A percentile compares a stretch with the other conserved stretches of the same genome.
Conservation (phyloP, 371 early-diverging fungal species). For the Rhizopus delemar region DNA sequence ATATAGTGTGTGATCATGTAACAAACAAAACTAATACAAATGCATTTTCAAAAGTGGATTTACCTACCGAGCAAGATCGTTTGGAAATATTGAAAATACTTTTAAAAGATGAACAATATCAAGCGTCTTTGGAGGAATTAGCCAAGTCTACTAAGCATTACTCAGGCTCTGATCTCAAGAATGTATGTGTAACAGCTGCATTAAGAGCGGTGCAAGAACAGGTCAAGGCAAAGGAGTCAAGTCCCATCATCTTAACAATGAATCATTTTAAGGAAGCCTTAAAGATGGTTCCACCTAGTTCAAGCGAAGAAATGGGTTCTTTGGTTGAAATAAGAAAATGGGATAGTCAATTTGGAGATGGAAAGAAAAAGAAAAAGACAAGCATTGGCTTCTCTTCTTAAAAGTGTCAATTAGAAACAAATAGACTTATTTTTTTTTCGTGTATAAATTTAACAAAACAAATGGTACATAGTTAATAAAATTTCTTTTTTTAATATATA, state of each 20-base stretch:
- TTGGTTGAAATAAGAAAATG: slow-evolving; percentile 85
- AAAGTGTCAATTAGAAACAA: too few species aligned
- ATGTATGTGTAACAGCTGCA: slow-evolving; percentile 94
- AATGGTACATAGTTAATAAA: too few species aligned
- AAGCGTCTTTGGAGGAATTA: slow-evolving; percentile 56
- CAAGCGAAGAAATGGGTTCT: slow-evolving; percentile 85
- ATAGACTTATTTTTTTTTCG: too few species aligned
- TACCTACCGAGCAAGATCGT: slow-evolving; percentile 87
- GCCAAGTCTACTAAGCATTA: slow-evolving; percentile 75
- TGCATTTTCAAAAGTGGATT: slow-evolving; percentile 61
- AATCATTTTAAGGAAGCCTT: slow-evolving; percentile 82
- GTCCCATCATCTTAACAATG: slow-evolving; percentile 27
- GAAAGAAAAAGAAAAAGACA: slow-evolving; percentile 45
- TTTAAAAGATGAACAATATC: slow-evolving; percentile 73
- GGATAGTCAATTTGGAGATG: slow-evolving; percentile 87
- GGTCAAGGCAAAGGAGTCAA: slow-evolving; percentile 9
- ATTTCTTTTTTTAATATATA: too few species aligned
- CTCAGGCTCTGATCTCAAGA: slow-evolving; percentile 98
- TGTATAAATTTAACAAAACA: too few species aligned
- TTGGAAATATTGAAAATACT: slow-evolving; percentile 80
- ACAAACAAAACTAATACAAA: too few species aligned
- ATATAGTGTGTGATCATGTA: not conserved
- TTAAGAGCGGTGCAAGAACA: slow-evolving; percentile 69
- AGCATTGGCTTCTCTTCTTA: slow-evolving; percentile 40
- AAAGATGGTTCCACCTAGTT: slow-evolving; percentile 80